phyloP scores from a whole-genome alignment of 1,284 basidiomycete genomes.

The Ustilago loliicola region DNA sequence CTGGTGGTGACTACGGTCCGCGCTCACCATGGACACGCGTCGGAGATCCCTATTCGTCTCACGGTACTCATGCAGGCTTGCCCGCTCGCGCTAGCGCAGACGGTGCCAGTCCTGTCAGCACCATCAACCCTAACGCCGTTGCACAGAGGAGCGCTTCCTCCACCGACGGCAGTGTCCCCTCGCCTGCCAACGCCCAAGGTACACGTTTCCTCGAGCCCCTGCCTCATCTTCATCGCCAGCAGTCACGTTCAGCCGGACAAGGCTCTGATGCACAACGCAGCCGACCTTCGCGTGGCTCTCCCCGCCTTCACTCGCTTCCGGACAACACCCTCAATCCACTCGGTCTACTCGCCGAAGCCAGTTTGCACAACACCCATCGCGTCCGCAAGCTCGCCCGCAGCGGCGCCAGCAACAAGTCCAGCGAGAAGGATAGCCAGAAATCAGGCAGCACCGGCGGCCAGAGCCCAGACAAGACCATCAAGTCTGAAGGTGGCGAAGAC shows the following conservation, averaged over 20 bases:
- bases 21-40: slow-evolving; percentile 42
- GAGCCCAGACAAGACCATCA: slow-evolving; percentile 44
- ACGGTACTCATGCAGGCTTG: slow-evolving; percentile 23
- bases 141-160: slow-evolving; percentile 47
- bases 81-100: slow-evolving; percentile 35
- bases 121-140: slow-evolving; percentile 51
- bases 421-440: slow-evolving; percentile 45
- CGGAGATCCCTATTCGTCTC: slow-evolving; percentile 27
- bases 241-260: slow-evolving; percentile 15
- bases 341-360: slow-evolving; percentile 70
- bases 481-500: slow-evolving; percentile 39
- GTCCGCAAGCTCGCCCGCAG: slow-evolving; percentile 32
- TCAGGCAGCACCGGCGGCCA: slow-evolving; percentile 37
- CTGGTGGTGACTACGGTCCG: slow-evolving; percentile 25
- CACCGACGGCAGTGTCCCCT: slow-evolving; percentile 34
- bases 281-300: slow-evolving; percentile 43
- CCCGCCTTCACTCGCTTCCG: slow-evolving; percentile 71
- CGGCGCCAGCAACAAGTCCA: slow-evolving; percentile 31
- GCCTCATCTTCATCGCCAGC: slow-evolving; percentile 45
- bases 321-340: slow-evolving; percentile 70
- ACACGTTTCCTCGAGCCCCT: slow-evolving; percentile 55
- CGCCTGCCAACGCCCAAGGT: slow-evolving; percentile 37
- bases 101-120: slow-evolving; percentile 43
- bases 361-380: slow-evolving; percentile 65
- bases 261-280: slow-evolving; percentile 32